phyloP scores from a whole-genome alignment of 2,329 filamentous ascomycete species.

The Chrysoporthe cubensis region DNA sequence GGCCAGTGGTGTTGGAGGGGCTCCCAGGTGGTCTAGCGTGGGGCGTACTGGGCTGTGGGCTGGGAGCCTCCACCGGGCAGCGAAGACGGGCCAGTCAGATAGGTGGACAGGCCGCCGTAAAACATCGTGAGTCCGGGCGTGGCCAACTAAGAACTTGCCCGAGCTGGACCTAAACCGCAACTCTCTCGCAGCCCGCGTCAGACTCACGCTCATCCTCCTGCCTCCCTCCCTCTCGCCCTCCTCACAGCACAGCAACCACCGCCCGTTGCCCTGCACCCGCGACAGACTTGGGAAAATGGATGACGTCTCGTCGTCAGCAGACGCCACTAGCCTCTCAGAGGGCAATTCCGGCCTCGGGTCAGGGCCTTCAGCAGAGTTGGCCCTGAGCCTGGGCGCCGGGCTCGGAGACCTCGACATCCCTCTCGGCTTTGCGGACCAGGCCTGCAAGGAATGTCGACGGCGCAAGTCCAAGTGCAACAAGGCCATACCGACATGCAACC shows the following conservation, averaged over 20 bases:
- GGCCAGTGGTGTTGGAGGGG: background rate
- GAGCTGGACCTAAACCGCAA: conserved; percentile 2
- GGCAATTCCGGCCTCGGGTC: conserved; percentile 19
- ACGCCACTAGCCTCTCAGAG: conserved; percentile 25
- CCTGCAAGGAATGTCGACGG: conserved; percentile 46
- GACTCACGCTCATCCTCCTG: background rate
- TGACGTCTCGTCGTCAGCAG: conserved; percentile 24
- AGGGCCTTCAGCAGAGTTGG: conserved; percentile 14
- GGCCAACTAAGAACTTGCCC: conserved; percentile 18
- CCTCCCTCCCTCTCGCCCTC: conserved; percentile 6
- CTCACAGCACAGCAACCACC: conserved; percentile 2
- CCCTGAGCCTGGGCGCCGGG: conserved; percentile 27
- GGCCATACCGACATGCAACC: conserved; percentile 42
- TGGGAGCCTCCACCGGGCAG: conserved; percentile 19
- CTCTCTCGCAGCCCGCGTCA: conserved; percentile 8
- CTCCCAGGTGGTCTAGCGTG: conserved; percentile 1
- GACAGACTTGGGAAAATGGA: conserved; percentile 23
- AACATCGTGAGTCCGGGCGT: conserved; percentile 30
- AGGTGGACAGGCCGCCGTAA: conserved; percentile 23
- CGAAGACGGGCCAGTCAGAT: conserved; percentile 22
- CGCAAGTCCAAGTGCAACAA: conserved; percentile 46
- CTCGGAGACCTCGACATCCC: conserved; percentile 29
- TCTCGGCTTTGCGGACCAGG: conserved; percentile 37
- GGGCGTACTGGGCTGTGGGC: background rate
- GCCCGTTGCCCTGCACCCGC: background rate